These are phyloP conservation scores for Acarospora socialis DNA, from an alignment of 2,329 filamentous ascomycete genomes.

Conservation along the genomic window DNA sequence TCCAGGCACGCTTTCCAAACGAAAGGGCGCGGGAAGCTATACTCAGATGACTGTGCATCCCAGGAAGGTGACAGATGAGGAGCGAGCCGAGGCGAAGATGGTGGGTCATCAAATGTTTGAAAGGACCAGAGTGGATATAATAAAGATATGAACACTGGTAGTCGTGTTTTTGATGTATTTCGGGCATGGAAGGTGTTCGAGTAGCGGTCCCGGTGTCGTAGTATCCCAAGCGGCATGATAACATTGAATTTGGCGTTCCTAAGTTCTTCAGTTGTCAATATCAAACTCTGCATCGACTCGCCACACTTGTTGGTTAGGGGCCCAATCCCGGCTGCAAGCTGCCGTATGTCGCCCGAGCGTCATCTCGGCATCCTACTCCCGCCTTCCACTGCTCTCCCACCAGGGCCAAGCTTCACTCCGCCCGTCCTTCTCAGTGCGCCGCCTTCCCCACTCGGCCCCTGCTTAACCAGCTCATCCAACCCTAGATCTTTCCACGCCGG, in stretches of 20 bases:
- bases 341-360: too few species aligned
- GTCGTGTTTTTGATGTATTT: constrained; percentile 2
- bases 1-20: constrained; percentile 74
- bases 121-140: constrained; percentile 73
- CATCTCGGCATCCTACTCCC: constrained; percentile 9
- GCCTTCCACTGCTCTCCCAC: constrained; percentile 1
- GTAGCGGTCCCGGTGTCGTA: too few species aligned
- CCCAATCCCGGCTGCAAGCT: too few species aligned
- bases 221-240: too few species aligned
- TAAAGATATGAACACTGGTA: constrained; percentile 45
- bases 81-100: constrained; percentile 41
- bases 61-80: constrained; percentile 43
- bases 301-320: too few species aligned
- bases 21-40: constrained; percentile 71
- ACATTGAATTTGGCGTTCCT: too few species aligned
- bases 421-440: constrained; percentile 11
- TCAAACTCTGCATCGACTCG: too few species aligned
- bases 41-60: constrained; percentile 64
- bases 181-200: constrained; percentile 13
- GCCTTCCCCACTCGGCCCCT: constrained; percentile 15
- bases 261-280: too few species aligned
- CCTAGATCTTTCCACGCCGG: constrained; percentile 46
- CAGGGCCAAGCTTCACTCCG: too few species aligned
- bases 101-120: constrained; percentile 66
- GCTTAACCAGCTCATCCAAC: constrained; percentile 35